Base-by-base conservation (phyloP, 2,329 filamentous ascomycete species). In the Pyricularia grisea region DNA sequence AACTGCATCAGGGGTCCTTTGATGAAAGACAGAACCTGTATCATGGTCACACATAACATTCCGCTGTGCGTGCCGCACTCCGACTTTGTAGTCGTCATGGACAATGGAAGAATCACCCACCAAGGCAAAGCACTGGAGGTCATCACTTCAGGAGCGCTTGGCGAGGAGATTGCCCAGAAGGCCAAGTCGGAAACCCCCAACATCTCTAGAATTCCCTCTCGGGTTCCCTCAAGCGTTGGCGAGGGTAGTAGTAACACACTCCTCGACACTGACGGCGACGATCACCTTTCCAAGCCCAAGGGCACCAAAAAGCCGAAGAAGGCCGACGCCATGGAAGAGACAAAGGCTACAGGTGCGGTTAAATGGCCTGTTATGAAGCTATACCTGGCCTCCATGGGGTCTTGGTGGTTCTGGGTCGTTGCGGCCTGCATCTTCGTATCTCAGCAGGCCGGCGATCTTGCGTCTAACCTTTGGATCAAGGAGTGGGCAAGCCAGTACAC, bases 1-100 rank as follows among this genome's bases (percentile, higher is more conserved):
- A 91, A 97, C 78, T 97, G 94, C 70, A 90, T 99, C 72, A 90
- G 90, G 74, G 95, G 95, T 2, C 92, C 92, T 6, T 81, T 99
- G 67, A 98, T 99, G 95, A 82, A 86, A 70, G 85, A 89, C 75
- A 89, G 95, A 61, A 98, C 95, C 31, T 98, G 95, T 78, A 92
- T 99, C 68, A 84, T 99, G 63, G 94, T 99, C 50, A 97, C 95
- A 0, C 95, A 99, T 81, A 99, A 98, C 75, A 87, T 95, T 31
- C 87, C 92, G n/a, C 86, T 99, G 23, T 95, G 93, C 73, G 88
- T 93, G 9, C 93, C 94, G 5, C 84, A 88, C 50, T 90, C 94
- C 0, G 88, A 93, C 69, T 92, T 91, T 73, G 90, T 96, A 6
- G 90, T 98, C 11, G 85, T 93, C 4, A 85, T 99, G 70, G 92